A percentile compares a stretch with the other conserved stretches of the same genome.
phyloP scores from a whole-genome alignment of 768 basidiomycete species.

The Boletellus sp. region DNA sequence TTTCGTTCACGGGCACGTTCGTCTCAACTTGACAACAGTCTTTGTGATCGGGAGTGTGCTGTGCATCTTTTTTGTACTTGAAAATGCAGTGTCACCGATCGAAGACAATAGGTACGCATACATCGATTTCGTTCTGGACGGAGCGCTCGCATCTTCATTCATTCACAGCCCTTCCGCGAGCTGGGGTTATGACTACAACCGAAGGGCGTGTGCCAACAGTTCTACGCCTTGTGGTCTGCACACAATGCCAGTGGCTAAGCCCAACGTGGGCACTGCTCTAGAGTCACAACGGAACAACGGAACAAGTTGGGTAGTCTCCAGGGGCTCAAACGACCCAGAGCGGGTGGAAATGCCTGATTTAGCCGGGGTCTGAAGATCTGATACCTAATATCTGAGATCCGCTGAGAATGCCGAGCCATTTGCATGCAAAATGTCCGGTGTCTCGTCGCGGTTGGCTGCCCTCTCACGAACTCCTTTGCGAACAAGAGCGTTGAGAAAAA shows the following conservation, averaged over 20 bases:
- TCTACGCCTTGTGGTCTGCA: conserved; percentile 1
- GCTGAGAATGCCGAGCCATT: no score
- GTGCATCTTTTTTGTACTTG: conserved; percentile 15
- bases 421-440: no score
- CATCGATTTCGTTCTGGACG: conserved; percentile 11
- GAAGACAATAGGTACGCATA: neutral
- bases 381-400: no score
- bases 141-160: neutral
- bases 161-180: neutral
- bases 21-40: neutral
- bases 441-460: no score
- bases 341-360: no score
- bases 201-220: conserved; percentile 8
- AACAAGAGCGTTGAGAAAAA: no score
- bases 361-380: no score
- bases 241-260: conserved; percentile 1
- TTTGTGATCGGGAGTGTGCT: conserved; percentile 7
- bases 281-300: no score
- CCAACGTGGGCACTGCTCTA: no score
- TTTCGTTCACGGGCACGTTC: conserved; percentile 11
- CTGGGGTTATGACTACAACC: conserved; percentile 9
- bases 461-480: no score
- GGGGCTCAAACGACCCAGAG: no score
- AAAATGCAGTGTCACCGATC: neutral
- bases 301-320: no score